Percentiles rank a stretch among this genome's conserved stretches.
Conservation (phyloP, 176 grass and related monocot species). For the Oryza brachyantha region DNA sequence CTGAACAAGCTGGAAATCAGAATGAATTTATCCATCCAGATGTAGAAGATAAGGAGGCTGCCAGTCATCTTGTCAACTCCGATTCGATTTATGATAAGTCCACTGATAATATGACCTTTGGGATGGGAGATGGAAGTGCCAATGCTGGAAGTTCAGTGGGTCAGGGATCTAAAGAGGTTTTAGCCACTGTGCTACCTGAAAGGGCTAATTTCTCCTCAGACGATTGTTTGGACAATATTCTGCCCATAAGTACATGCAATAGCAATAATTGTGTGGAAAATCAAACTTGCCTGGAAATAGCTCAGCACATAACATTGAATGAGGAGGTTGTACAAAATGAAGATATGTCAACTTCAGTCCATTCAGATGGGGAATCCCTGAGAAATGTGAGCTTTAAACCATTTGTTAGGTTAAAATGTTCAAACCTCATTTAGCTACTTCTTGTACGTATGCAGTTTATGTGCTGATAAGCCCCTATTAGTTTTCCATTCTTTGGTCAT, state of each 20-base stretch:
- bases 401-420: background rate
- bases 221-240: background rate
- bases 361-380: background rate
- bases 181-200: background rate
- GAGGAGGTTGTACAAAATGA: slow-evolving; percentile 23
- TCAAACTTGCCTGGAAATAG: background rate
- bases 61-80: slow-evolving; percentile 10
- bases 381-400: slow-evolving; percentile 11
- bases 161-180: background rate
- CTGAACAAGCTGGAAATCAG: slow-evolving; percentile 8
- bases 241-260: background rate
- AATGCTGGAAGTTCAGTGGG: background rate
- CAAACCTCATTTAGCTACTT: background rate
- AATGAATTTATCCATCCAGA: slow-evolving; percentile 22
- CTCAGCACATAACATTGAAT: background rate
- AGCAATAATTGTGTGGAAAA: slow-evolving; percentile 5
- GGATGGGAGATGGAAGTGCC: slow-evolving; percentile 2
- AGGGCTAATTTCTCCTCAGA: background rate
- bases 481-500: background rate
- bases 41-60: background rate
- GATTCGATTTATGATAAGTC: background rate
- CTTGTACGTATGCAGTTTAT: slow-evolving; percentile 4
- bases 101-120: background rate
- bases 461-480: slow-evolving; percentile 6
- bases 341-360: slow-evolving; percentile 9